Evolutionary conservation across 78 protist genomes (phyloP).

Genomic region (Andalucia godoyi): DNA sequence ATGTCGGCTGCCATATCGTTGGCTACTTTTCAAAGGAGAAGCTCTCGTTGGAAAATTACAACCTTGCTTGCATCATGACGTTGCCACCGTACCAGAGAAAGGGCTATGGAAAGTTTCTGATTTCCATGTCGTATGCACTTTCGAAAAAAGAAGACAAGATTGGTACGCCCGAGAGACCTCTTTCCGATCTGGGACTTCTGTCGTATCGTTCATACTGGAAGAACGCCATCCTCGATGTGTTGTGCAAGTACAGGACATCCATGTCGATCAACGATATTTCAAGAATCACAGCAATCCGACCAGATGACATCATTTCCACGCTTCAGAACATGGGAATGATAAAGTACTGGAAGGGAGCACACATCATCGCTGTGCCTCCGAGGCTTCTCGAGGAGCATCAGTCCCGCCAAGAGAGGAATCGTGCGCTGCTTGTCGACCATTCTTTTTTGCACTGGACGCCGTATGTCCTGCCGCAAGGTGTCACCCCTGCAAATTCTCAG

Average conservation of each 20-base stretch:
- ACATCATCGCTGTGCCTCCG: constrained; percentile 62
- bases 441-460: too few species aligned
- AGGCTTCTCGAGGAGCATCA: constrained; percentile 61
- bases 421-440: too few species aligned
- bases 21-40: constrained; percentile 95
- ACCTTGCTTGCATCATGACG: constrained; percentile 90
- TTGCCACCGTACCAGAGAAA: constrained; percentile 84
- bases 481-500: too few species aligned
- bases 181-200: constrained; percentile 90
- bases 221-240: neutral
- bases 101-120: constrained; percentile 89
- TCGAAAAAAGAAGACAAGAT: constrained; percentile 64
- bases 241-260: neutral
- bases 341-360: constrained; percentile 81
- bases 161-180: constrained; percentile 97
- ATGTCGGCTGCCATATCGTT: constrained; percentile 71
- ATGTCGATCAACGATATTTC: constrained; percentile 5
- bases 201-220: constrained; percentile 78
- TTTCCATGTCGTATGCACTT: constrained; percentile 79
- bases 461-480: too few species aligned
- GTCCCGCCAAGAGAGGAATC: too few species aligned
- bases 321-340: constrained; percentile 57
- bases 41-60: constrained; percentile 54
- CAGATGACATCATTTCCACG: constrained; percentile 70
- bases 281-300: neutral